phyloP scores from a whole-genome alignment of 2,329 filamentous ascomycete species.

The Dactylonectria macrodidyma region DNA sequence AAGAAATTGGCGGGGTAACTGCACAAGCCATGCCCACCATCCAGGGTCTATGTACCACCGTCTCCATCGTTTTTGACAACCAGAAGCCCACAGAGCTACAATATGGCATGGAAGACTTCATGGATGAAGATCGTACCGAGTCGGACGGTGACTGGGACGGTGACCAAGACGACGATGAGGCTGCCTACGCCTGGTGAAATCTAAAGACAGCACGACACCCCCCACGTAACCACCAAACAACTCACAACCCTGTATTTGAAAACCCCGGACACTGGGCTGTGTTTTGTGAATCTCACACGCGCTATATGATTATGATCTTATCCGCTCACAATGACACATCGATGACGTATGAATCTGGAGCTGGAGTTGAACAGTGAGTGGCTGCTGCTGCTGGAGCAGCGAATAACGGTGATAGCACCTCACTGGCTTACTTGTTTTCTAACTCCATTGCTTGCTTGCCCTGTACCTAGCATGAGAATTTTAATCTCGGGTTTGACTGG shows the following conservation, averaged over 20 bases:
- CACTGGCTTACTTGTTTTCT: neutral
- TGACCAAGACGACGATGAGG: conserved; percentile 63
- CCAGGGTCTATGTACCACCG: conserved; percentile 79
- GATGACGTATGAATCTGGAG: conserved; percentile 8
- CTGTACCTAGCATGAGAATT: conserved; percentile 7
- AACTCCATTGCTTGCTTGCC: conserved; percentile 5
- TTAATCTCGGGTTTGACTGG: neutral
- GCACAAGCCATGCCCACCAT: conserved; percentile 60
- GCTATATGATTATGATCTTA: conserved; percentile 15
- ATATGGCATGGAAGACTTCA: conserved; percentile 80
- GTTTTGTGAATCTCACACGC: neutral
- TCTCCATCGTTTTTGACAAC: conserved; percentile 83
- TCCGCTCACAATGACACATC: neutral
- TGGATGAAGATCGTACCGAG: conserved; percentile 70
- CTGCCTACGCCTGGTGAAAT: conserved; percentile 48
- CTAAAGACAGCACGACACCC: neutral
- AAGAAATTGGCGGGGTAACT: conserved; percentile 26
- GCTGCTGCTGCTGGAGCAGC: neutral
- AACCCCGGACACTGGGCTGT: neutral
- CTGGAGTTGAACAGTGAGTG: neutral
- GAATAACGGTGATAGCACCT: neutral
- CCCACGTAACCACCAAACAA: neutral
- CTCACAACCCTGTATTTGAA: neutral
- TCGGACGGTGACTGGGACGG: conserved; percentile 72
- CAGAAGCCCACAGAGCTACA: conserved; percentile 79